Evolutionary conservation across 768 basidiomycete species (phyloP).

Genomic region (Naganishia antarctica): DNA sequence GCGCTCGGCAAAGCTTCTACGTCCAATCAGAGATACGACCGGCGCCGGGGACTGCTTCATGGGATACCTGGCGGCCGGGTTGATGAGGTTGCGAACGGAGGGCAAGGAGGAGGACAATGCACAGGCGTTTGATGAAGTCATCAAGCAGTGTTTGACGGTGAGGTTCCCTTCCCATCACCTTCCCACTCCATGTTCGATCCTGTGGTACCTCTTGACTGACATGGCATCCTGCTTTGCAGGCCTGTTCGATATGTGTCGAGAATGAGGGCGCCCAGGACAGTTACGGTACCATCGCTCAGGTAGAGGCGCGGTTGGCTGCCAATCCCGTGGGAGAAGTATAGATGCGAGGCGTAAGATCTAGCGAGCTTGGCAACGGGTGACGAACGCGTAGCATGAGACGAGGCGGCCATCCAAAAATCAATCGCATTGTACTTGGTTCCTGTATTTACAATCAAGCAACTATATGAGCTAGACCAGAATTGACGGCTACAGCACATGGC

Average conservation of each 20-base stretch:
- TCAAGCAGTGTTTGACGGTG: conserved; percentile 43
- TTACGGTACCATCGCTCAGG: conserved; percentile 22
- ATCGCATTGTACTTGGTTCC: too few relatives aligned
- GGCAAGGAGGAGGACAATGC: conserved; percentile 13
- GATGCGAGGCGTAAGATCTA: too few relatives aligned
- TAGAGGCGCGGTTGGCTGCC: conserved; percentile 8
- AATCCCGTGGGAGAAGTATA: conserved; percentile 7
- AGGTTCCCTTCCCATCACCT: conserved; percentile 23
- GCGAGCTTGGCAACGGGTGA: too few relatives aligned
- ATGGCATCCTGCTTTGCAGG: conserved; percentile 28
- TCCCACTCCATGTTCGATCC: too few relatives aligned
- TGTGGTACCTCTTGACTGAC: neutral
- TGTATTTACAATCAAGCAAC: too few relatives aligned
- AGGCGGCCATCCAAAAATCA: too few relatives aligned
- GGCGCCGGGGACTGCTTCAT: conserved; percentile 50
- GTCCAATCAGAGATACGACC: conserved; percentile 44
- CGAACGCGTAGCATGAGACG: too few relatives aligned
- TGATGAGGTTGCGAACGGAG: conserved; percentile 33
- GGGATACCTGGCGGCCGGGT: conserved; percentile 45
- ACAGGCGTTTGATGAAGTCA: conserved; percentile 31
- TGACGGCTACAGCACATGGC: too few relatives aligned
- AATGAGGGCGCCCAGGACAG: conserved; percentile 46
- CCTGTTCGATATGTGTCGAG: conserved; percentile 48
- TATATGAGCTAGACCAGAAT: too few relatives aligned
- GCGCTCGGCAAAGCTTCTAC: conserved; percentile 37